A percentile compares a stretch with the other conserved stretches of the same genome.
Evolutionary conservation across 495 filamentous ascomycete genomes (phyloP).

Genomic region (Cercophora samala): DNA sequence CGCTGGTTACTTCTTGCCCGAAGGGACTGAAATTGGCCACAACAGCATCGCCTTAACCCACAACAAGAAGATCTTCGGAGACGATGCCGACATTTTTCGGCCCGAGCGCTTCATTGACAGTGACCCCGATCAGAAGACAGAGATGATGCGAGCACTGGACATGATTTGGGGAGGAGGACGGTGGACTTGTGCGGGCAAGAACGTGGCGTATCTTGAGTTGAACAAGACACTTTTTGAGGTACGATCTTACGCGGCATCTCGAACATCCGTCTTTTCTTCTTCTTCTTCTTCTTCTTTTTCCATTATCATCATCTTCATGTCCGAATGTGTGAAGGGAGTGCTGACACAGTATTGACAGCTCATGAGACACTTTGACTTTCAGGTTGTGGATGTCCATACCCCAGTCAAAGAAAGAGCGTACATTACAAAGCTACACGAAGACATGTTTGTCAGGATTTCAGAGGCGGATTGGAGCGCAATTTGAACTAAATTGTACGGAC

Average conservation of each 20-base stretch:
- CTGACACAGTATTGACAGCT: conserved; percentile 4
- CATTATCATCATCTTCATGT: neutral
- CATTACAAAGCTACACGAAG: neutral
- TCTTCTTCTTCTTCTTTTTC: no score
- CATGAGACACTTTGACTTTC: conserved; percentile 21
- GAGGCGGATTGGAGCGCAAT: neutral
- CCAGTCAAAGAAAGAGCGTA: neutral
- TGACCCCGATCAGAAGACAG: conserved; percentile 2
- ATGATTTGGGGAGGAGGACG: conserved; percentile 17
- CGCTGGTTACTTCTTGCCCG: conserved; percentile 45
- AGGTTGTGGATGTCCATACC: conserved; percentile 9
- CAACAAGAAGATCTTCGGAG: conserved; percentile 43
- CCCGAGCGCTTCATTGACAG: conserved; percentile 51
- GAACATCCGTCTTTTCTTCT: no score
- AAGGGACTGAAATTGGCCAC: conserved; percentile 45
- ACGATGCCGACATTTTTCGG: conserved; percentile 44
- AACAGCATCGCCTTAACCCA: conserved; percentile 32
- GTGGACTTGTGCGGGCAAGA: conserved; percentile 20
- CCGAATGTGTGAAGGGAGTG: neutral
- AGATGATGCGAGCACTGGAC: conserved; percentile 6
- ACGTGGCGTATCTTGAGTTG: conserved; percentile 18
- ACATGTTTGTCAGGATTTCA: neutral
- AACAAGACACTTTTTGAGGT: conserved; percentile 24
- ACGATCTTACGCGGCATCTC: neutral
- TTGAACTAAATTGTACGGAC: neutral